A percentile compares a stretch with the other conserved stretches of the same genome.
phyloP scores from a whole-genome alignment of 2,329 filamentous ascomycete species.

The Penicillium sp. region DNA sequence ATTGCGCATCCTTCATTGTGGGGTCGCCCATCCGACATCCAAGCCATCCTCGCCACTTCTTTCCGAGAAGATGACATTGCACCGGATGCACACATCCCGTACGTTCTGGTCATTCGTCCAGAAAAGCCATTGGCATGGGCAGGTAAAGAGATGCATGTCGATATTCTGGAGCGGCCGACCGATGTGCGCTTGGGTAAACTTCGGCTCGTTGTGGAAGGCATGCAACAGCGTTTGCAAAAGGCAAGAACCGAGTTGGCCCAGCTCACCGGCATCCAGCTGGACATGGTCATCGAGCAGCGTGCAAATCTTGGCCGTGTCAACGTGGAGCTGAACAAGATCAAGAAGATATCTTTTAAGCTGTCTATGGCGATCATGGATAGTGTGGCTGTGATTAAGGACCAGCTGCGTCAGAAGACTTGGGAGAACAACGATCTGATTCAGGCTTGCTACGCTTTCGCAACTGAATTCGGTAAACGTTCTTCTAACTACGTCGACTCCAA shows the following conservation, averaged over 20 bases:
- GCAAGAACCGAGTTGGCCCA: slow-evolving; percentile 75
- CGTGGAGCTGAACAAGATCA: slow-evolving; percentile 82
- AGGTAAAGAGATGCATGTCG: slow-evolving; percentile 65
- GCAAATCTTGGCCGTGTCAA: slow-evolving; percentile 94
- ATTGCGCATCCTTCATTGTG: slow-evolving; percentile 77
- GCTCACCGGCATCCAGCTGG: slow-evolving; percentile 75
- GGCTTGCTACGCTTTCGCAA: slow-evolving; percentile 97
- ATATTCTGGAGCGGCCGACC: slow-evolving; percentile 69
- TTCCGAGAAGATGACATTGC: slow-evolving; percentile 60
- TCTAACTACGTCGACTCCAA: slow-evolving; percentile 95
- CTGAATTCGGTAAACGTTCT: slow-evolving; percentile 93
- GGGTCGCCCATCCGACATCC: slow-evolving; percentile 72
- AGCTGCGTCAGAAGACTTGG: slow-evolving; percentile 63
- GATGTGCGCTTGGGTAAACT: slow-evolving; percentile 84
- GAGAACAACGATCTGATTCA: slow-evolving; percentile 95
- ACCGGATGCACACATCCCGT: slow-evolving; percentile 74
- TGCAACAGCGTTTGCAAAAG: slow-evolving; percentile 68
- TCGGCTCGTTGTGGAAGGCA: slow-evolving; percentile 82
- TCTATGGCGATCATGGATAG: slow-evolving; percentile 99
- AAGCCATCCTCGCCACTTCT: slow-evolving; percentile 75
- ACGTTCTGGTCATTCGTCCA: slow-evolving; percentile 77
- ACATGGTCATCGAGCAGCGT: slow-evolving; percentile 83
- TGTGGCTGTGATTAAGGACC: slow-evolving; percentile 83
- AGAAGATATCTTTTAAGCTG: slow-evolving; percentile 90
- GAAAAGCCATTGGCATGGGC: slow-evolving; percentile 77